Evolutionary conservation across 2,329 filamentous ascomycete species (phyloP), one percentile per base, ranked within the genome.

Genomic region (Plenodomus tracheiphilus): DNA sequence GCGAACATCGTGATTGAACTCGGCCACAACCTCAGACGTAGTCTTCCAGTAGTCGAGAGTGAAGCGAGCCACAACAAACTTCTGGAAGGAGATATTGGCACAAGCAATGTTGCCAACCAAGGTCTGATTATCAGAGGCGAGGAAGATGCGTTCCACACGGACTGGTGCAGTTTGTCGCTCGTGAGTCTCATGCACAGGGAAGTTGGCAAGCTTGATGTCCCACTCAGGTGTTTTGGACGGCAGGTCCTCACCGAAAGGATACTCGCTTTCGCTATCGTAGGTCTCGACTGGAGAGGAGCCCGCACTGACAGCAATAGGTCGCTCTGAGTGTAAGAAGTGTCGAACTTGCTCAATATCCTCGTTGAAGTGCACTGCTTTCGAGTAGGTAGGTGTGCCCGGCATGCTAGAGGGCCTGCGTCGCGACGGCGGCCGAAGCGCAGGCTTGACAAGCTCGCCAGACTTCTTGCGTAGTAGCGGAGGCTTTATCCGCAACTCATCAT

Each of bases 21-120:
- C 91, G n/a, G 90, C 93, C 32, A 82, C 81, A 1, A 97, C 88
- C 70, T 99, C 94, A 0, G 94, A 99, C 0, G 92, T 95, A 0
- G 94, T 99, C 80, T 96, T 96, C 94, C 94, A 99, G 75, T 96
- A 94, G 72, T 99, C 94, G 39, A 97, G 82, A 0, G 94, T 99
- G 73, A 99, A 99, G 42, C 94, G 85, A 71, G 91, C 93, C n/a
- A 88, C 85, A 45, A 99, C 90, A 5, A 80, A 74, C 75, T 99
- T 99, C 45, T 92, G 83, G 75, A 96, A 99, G 0, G 91, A 85
- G 37, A 97, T 74, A 73, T 99, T 99, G 68, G 87, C 85, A 18
- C 96, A 92, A 7, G 85, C 88, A 43, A 96, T 82, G 16, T 85
- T 88, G 11, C 94, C 94, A 42, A 96, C 81, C 57, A 99, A 76